Evolutionary conservation across 768 basidiomycete species (phyloP).

Genomic region (Amanita phalloides): DNA sequence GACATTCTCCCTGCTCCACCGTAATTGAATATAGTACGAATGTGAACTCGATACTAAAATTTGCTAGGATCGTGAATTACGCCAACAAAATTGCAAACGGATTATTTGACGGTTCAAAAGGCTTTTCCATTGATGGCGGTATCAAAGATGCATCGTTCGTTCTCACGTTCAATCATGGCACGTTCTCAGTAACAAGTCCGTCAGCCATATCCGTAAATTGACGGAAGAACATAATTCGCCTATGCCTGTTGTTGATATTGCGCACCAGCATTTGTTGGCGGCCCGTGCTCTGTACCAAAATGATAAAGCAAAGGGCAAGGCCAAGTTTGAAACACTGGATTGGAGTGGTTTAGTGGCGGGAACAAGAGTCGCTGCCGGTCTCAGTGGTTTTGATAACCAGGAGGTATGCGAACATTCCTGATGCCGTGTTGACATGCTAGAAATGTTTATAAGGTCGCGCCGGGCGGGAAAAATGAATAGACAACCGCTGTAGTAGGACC

Average conservation of each 20-base stretch:
- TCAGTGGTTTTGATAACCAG: constrained; percentile 28
- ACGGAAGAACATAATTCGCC: constrained; percentile 55
- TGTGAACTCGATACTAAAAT: neutral
- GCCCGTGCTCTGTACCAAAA: constrained; percentile 60
- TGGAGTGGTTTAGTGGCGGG: constrained; percentile 81
- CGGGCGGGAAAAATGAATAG: neutral
- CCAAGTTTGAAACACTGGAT: constrained; percentile 50
- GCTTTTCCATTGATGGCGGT: constrained; percentile 80
- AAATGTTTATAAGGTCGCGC: neutral
- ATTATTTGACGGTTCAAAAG: constrained; percentile 61
- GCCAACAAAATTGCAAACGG: constrained; percentile 63
- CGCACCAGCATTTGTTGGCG: constrained; percentile 71
- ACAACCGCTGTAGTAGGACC: constrained; percentile 24
- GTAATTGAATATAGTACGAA: constrained; percentile 17
- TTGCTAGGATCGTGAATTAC: constrained; percentile 39
- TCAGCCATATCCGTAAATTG: constrained; percentile 59
- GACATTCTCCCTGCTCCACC: constrained; percentile 62
- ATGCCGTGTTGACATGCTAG: neutral
- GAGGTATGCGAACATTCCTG: constrained; percentile 16
- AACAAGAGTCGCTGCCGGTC: constrained; percentile 62
- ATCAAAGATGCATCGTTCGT: constrained; percentile 72
- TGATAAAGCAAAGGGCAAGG: constrained; percentile 31
- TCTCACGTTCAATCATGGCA: neutral
- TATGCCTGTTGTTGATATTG: constrained; percentile 62
- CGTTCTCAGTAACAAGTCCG: neutral